Percentiles rank a stretch among this genome's conserved stretches.
phyloP scores from a whole-genome alignment of 768 basidiomycete genomes.

The Rubroboletus satanas region DNA sequence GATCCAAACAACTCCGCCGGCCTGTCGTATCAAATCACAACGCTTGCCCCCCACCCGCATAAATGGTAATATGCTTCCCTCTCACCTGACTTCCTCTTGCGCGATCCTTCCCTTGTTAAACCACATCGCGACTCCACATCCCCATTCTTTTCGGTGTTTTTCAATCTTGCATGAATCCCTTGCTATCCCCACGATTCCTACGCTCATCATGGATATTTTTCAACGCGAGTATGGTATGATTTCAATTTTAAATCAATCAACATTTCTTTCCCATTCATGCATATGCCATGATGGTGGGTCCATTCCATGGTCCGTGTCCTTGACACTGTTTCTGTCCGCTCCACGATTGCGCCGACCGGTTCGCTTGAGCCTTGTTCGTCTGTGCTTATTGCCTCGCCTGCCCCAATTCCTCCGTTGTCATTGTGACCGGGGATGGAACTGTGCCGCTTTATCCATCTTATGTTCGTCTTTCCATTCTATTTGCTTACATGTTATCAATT shows the following conservation, averaged over 20 bases:
- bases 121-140: background rate
- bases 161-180: conserved; percentile 5
- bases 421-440: background rate
- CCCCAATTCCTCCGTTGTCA: background rate
- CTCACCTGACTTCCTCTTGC: background rate
- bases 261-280: conserved; percentile 15
- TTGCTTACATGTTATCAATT: background rate
- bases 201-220: conserved; percentile 16
- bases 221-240: conserved; percentile 1
- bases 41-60: background rate
- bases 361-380: background rate
- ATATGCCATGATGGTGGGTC: background rate
- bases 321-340: background rate
- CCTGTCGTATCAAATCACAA: background rate
- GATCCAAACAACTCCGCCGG: background rate
- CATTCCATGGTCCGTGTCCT: background rate
- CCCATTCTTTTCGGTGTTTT: background rate
- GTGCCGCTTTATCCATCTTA: background rate
- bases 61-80: conserved; percentile 1
- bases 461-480: background rate
- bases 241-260: background rate
- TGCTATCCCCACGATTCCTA: conserved; percentile 23
- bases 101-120: background rate
- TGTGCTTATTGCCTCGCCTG: background rate
- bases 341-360: background rate